Conservation (phyloP, 2,329 filamentous ascomycete species). For the Ophiostoma australiae region DNA sequence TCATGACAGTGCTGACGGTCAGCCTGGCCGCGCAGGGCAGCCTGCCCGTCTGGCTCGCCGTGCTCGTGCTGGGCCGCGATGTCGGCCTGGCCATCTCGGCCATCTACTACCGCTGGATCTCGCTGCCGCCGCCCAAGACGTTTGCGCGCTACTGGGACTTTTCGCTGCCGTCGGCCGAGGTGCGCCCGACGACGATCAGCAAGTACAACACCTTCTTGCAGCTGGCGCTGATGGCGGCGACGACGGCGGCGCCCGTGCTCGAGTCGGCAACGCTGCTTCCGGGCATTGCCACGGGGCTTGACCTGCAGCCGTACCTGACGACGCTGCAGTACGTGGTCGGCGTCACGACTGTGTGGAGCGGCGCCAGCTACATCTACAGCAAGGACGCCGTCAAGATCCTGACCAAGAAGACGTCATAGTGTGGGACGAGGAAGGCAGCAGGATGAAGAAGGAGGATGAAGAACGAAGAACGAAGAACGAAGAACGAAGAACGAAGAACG, state of each 20-base stretch:
- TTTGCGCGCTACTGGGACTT: conserved; percentile 96
- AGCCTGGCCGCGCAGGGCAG: conserved; percentile 77
- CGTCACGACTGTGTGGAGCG: conserved; percentile 87
- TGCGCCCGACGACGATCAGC: conserved; percentile 75
- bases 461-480: too few species aligned
- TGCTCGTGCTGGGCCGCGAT: conserved; percentile 87
- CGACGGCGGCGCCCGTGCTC: conserved; percentile 73
- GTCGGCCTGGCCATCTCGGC: conserved; percentile 76
- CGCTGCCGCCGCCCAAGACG: conserved; percentile 87
- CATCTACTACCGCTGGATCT: conserved; percentile 94
- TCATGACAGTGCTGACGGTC: conserved; percentile 91
- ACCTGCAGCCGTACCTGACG: conserved; percentile 52
- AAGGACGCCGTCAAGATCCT: conserved; percentile 91
- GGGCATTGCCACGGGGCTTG: conserved; percentile 37
- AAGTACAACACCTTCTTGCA: conserved; percentile 95
- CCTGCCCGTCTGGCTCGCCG: conserved; percentile 80
- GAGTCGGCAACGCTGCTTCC: conserved; percentile 11
- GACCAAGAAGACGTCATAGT: conserved; percentile 29
- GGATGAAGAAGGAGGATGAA: too few species aligned
- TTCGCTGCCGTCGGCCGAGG: conserved; percentile 79
- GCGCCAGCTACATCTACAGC: conserved; percentile 82
- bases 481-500: too few species aligned
- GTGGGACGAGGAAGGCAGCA: too few species aligned
- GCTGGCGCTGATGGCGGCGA: conserved; percentile 76
- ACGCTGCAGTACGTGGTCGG: conserved; percentile 72